phyloP scores from a whole-genome alignment of 441 rosid species.

The Codiaeum variegatum region DNA sequence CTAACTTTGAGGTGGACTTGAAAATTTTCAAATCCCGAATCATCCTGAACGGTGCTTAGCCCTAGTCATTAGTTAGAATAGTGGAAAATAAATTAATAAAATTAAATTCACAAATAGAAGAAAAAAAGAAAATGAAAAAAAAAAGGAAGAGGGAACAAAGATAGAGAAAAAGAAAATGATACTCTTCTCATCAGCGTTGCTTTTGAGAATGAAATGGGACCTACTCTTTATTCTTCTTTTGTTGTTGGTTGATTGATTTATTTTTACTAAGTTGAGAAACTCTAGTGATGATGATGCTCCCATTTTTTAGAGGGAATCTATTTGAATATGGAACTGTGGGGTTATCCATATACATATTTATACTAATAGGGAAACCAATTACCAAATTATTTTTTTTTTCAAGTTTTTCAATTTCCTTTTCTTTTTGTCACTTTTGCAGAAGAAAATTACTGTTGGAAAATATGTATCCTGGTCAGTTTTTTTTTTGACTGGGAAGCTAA shows the following conservation, averaged over 20 bases:
- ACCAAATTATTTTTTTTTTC: background rate
- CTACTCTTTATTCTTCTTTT: conserved; percentile 24
- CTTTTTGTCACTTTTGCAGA: conserved; percentile 16
- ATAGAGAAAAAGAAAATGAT: conserved; percentile 22
- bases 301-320: conserved; percentile 31
- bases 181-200: conserved; percentile 30
- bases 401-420: background rate
- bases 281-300: conserved; percentile 3
- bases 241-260: conserved; percentile 14
- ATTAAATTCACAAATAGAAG: too few relatives aligned
- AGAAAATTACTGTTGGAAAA: conserved; percentile 14
- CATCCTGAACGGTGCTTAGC: too few relatives aligned
- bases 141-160: conserved; percentile 5
- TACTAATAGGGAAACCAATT: conserved; percentile 12
- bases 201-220: conserved; percentile 39
- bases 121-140: too few relatives aligned
- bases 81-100: too few relatives aligned
- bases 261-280: background rate
- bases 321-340: conserved; percentile 27
- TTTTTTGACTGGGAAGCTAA: conserved; percentile 14
- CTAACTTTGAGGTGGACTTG: too few relatives aligned
- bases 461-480: background rate
- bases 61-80: too few relatives aligned
- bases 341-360: conserved; percentile 21
- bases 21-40: too few relatives aligned